Conservation (phyloP, 805 yeast species). For the Suhomyces xylopsoci region DNA sequence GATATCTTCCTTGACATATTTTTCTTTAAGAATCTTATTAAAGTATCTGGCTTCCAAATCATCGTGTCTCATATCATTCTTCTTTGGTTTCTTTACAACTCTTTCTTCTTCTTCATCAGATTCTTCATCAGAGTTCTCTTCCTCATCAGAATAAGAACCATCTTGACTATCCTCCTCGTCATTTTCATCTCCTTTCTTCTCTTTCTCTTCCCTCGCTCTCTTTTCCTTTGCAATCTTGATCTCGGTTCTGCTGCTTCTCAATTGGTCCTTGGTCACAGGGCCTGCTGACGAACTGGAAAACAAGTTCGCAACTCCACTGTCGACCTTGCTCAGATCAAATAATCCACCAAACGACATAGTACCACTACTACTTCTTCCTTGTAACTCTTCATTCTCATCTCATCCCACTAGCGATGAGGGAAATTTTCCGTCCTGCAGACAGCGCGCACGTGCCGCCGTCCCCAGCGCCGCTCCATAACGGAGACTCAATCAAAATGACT, state of each 20-base stretch:
- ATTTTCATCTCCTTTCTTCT: conserved; percentile 6
- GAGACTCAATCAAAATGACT: not conserved
- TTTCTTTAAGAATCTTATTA: conserved; percentile 43
- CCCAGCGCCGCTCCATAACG: not conserved
- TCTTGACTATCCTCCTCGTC: too few relatives aligned
- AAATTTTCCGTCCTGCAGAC: conserved; percentile 1
- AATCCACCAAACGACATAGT: conserved; percentile 36
- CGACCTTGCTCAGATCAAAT: conserved; percentile 25
- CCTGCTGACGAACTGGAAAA: conserved; percentile 36
- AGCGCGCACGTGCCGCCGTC: not conserved
- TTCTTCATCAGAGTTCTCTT: conserved; percentile 19
- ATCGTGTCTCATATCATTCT: conserved; percentile 36
- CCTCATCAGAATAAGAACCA: not conserved
- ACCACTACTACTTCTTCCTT: not conserved
- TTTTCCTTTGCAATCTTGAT: conserved; percentile 15
- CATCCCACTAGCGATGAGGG: conserved; percentile 3
- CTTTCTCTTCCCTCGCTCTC: conserved; percentile 14
- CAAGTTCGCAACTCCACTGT: conserved; percentile 27
- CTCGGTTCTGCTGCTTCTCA: conserved; percentile 31
- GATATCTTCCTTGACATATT: conserved; percentile 17
- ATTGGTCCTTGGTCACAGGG: conserved; percentile 43
- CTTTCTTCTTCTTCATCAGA: conserved; percentile 12
- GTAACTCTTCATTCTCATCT: not conserved
- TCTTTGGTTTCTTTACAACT: conserved; percentile 13
- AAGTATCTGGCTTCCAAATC: conserved; percentile 57